These are phyloP conservation scores for Globisporangium spiculum DNA, from an alignment of 352 stramenopile genomes.

Conservation along the genomic window DNA sequence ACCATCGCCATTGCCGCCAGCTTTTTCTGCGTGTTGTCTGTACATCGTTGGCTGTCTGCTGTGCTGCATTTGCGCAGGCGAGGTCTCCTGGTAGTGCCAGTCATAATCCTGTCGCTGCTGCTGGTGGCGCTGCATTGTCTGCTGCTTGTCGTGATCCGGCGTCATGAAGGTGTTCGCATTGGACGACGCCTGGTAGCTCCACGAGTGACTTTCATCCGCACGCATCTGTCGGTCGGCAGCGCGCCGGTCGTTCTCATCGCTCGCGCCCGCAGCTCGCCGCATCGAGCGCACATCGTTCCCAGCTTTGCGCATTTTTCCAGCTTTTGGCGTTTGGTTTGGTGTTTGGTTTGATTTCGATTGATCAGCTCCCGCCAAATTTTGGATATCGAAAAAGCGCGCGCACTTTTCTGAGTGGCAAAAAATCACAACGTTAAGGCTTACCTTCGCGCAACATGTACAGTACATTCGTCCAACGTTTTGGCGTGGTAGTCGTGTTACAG, in stretches of 20 bases:
- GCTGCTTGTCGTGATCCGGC: constrained; percentile 8
- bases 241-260: constrained; percentile 7
- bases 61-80: constrained; percentile 15
- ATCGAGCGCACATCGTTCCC: background rate
- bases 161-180: constrained; percentile 8
- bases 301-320: background rate
- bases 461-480: constrained; percentile 1
- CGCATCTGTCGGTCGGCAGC: background rate
- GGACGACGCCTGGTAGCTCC: background rate
- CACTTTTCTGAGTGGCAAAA: background rate
- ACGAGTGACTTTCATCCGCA: background rate
- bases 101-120: background rate
- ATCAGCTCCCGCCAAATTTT: background rate
- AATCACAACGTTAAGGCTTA: background rate
- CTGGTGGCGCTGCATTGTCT: background rate
- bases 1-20: background rate
- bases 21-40: background rate
- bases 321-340: background rate
- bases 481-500: too few species aligned
- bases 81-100: constrained; percentile 21
- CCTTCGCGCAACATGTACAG: background rate
- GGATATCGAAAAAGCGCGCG: background rate
- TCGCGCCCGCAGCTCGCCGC: background rate
- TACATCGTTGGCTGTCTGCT: constrained; percentile 1
- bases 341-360: background rate